Base-by-base conservation (phyloP, 2,329 filamentous ascomycete genomes). In the Sporothrix dimorphospora region DNA sequence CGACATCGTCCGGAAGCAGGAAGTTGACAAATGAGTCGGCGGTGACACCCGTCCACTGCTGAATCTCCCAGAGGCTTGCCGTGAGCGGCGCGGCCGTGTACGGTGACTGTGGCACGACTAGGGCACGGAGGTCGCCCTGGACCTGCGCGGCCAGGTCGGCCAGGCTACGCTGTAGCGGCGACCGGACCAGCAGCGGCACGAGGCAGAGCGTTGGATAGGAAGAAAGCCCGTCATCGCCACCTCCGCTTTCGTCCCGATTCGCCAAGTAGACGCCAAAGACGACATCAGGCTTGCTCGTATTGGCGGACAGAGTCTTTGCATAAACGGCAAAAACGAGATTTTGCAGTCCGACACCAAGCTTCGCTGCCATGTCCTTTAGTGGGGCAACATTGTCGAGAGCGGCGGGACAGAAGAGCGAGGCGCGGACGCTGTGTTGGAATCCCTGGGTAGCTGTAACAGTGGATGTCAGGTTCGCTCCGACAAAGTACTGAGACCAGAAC, bases 11-110 rank as follows among this genome's bases (percentile, higher is more conserved):
- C 3, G 86, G 5, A 89, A 79, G 69, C 85, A 97, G 80, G 75
- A 97, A 96, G 79, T 98, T 98, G 76, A 97, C 89, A 81, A 93
- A 95, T 0, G 87, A 89, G 76, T 92, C 87, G 0, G 97, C 80
- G 70, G 80, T 83, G 1, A 94, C 81, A 0, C 91, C 91, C 0
- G 92, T 95, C 94, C 94, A 97, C 19, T 85, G 80, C 24, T 84
- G 81, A 49, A 97, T 90, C 79, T 97, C 90, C 82, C 88, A 88
- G 1, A 97, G 81, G 1, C 89, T 89, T 0, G 89, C 89, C 1
- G 82, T 82, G 0, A 87, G 85, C 77, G 89, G 89, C 63, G 84
- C 85, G 1, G 81, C 80, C 1, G 38, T 19, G 16, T 12, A 7
- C 1, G 21, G 34, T 3, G 83, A 85, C 3, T 81, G 80, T 34